phyloP scores from a whole-genome alignment of 441 rosid species.

The Populus hybrid region DNA sequence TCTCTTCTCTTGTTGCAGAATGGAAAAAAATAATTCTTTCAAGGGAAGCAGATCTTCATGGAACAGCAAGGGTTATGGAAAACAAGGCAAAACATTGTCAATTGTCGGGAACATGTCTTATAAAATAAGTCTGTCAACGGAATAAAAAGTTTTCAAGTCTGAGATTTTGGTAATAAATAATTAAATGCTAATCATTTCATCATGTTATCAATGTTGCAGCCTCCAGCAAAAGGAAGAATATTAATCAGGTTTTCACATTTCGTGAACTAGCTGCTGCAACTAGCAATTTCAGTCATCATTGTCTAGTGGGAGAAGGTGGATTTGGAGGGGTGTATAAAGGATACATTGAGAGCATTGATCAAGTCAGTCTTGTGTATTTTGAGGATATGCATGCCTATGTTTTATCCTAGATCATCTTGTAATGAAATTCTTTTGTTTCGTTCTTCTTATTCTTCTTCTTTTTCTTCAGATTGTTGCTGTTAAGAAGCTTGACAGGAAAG shows the following conservation, averaged over 20 bases:
- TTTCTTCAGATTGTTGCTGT: slow-evolving; percentile 63
- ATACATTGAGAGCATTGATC: slow-evolving; percentile 32
- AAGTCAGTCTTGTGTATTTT: slow-evolving; percentile 26
- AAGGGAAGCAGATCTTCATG: neutral
- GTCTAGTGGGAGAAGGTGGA: slow-evolving; percentile 87
- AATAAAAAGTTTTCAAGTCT: neutral
- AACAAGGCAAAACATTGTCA: slow-evolving; percentile 15
- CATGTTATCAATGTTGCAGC: slow-evolving; percentile 23
- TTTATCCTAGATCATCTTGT: neutral
- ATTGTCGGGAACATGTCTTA: slow-evolving; percentile 19
- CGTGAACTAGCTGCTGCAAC: slow-evolving; percentile 64
- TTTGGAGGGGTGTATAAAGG: slow-evolving; percentile 88
- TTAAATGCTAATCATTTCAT: neutral
- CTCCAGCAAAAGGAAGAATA: slow-evolving; percentile 38
- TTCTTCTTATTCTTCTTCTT: neutral
- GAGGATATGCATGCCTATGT: neutral
- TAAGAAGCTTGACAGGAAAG: slow-evolving; percentile 83
- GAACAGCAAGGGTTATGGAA: neutral
- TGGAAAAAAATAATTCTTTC: slow-evolving; percentile 2
- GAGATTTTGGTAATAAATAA: neutral
- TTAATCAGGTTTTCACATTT: slow-evolving; percentile 49
- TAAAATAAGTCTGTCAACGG: slow-evolving; percentile 19
- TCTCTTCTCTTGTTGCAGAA: slow-evolving; percentile 24
- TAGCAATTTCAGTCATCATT: slow-evolving; percentile 45
- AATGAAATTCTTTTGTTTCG: neutral